phyloP scores from a whole-genome alignment of 495 filamentous ascomycete species.

The Melanomma pulvis-pyrius region DNA sequence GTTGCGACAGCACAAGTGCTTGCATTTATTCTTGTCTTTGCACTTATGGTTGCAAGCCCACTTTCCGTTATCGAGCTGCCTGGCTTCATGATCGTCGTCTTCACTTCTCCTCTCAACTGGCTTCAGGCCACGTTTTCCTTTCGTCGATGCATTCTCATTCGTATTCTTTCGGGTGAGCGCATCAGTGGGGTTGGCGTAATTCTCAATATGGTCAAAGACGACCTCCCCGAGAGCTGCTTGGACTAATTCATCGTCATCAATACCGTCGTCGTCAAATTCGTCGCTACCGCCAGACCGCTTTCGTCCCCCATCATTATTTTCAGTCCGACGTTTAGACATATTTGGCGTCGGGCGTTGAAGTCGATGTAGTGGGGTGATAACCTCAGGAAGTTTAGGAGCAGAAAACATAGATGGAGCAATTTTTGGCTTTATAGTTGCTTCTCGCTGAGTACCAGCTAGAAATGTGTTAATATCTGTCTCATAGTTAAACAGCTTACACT shows the following conservation, averaged over 20 bases:
- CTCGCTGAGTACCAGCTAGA: conserved; percentile 72
- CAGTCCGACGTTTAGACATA: conserved; percentile 26
- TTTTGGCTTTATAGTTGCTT: conserved; percentile 62
- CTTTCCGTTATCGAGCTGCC: conserved; percentile 74
- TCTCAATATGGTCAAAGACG: conserved; percentile 55
- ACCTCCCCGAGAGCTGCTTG: conserved; percentile 42
- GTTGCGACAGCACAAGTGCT: conserved; percentile 87
- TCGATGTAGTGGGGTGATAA: background rate
- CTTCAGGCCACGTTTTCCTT: conserved; percentile 14
- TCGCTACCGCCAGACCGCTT: conserved; percentile 39
- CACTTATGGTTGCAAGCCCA: conserved; percentile 88
- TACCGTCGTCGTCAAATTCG: conserved; percentile 59
- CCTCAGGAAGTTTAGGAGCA: conserved; percentile 35
- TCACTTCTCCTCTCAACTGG: conserved; percentile 9
- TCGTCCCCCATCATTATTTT: background rate
- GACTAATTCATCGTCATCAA: conserved; percentile 61
- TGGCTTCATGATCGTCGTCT: conserved; percentile 48
- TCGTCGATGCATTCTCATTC: conserved; percentile 23
- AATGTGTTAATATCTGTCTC: conserved; percentile 5
- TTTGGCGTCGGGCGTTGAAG: conserved; percentile 15
- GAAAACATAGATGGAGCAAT: conserved; percentile 62
- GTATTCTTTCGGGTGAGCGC: conserved; percentile 30
- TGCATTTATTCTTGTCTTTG: conserved; percentile 74
- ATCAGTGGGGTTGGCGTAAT: conserved; percentile 43
- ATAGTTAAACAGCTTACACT: conserved; percentile 17